These are phyloP conservation scores for Musa schizocarpa DNA, from an alignment of 176 grass and related monocot genomes.

Conservation along the genomic window DNA sequence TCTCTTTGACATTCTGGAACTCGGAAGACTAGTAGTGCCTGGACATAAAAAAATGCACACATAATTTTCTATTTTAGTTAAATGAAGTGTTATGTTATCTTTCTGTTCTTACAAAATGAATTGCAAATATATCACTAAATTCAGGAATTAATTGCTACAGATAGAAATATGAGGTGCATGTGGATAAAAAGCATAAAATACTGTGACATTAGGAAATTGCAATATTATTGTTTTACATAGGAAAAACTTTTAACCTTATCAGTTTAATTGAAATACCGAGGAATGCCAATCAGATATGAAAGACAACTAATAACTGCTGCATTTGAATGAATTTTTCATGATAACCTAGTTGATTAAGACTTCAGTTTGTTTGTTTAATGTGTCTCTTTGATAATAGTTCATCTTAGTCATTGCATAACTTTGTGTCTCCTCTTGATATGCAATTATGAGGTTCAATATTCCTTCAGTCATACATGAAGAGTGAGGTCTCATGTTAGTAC, in stretches of 20 bases:
- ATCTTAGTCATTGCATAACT: neutral
- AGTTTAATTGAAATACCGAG: neutral
- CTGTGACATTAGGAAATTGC: neutral
- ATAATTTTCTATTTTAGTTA: neutral
- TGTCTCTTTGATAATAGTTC: neutral
- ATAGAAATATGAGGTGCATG: neutral
- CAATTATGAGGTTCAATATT: too few relatives aligned
- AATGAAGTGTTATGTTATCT: neutral
- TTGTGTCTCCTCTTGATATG: too few relatives aligned
- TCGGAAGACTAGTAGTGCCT: neutral
- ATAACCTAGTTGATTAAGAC: neutral
- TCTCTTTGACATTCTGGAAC: constrained; percentile 1
- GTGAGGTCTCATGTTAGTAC: too few relatives aligned
- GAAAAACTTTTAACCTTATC: too few relatives aligned
- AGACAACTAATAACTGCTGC: neutral
- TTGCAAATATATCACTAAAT: neutral
- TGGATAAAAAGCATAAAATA: neutral
- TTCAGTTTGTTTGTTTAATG: neutral
- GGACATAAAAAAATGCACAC: neutral
- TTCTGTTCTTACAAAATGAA: neutral
- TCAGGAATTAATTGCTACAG: constrained; percentile 3
- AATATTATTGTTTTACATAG: too few relatives aligned
- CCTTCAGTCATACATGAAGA: too few relatives aligned
- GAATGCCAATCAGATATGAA: too few relatives aligned
- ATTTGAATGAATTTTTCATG: neutral